Conservation (phyloP, 2,329 filamentous ascomycete genomes). For the Scolecobasidium constrictum region DNA sequence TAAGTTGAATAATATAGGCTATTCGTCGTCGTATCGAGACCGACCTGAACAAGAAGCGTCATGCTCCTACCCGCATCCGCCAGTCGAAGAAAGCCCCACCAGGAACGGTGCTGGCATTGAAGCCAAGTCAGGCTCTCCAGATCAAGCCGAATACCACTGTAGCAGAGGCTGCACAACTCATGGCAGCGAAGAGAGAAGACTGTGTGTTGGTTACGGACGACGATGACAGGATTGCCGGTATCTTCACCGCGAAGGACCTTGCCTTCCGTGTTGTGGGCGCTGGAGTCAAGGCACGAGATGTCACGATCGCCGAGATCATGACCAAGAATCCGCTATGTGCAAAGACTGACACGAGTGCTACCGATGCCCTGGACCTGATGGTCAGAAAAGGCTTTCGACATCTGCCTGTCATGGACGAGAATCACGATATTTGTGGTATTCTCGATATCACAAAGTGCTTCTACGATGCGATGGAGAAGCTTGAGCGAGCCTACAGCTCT, state of each 20-base stretch:
- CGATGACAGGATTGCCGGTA: constrained; percentile 93
- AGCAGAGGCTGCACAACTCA: constrained; percentile 91
- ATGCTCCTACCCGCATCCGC: constrained; percentile 64
- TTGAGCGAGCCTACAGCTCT: constrained; percentile 93
- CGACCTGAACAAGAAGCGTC: constrained; percentile 96
- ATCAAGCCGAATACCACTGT: constrained; percentile 94
- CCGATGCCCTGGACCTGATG: constrained; percentile 95
- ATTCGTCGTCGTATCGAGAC: constrained; percentile 95
- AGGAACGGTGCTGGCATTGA: constrained; percentile 88
- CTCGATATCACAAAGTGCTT: constrained; percentile 99
- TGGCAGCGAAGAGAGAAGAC: constrained; percentile 97
- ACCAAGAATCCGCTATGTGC: constrained; percentile 98
- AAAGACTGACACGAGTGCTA: constrained; percentile 93
- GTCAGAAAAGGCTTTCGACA: constrained; percentile 96
- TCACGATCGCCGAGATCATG: constrained; percentile 98
- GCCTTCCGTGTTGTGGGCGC: constrained; percentile 92
- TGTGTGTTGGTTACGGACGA: constrained; percentile 97
- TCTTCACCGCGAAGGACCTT: constrained; percentile 97
- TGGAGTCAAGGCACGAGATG: constrained; percentile 76
- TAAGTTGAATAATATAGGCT: no score
- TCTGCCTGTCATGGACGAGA: constrained; percentile 98
- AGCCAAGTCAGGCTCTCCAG: constrained; percentile 90
- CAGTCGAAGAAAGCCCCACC: constrained; percentile 89
- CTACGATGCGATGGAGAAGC: constrained; percentile 99
- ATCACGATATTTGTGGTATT: constrained; percentile 97